Evolutionary conservation across 129 eudicot species (phyloP).

Genomic region (Tagetes erecta): DNA sequence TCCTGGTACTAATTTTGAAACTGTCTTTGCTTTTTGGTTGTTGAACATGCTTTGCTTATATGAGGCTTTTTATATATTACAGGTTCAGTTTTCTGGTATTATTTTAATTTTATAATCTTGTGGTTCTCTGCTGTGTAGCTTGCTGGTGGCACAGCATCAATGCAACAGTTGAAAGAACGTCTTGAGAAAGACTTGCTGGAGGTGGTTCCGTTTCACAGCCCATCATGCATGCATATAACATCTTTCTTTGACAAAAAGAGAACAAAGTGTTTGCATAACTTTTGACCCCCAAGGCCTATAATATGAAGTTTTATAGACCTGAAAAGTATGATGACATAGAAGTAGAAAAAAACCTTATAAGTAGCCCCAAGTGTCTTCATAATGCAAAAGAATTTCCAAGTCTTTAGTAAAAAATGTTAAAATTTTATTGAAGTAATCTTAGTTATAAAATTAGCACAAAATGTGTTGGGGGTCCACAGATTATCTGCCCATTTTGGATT

Average conservation of each 20-base stretch:
- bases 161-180: constrained; percentile 97
- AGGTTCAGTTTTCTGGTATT: constrained; percentile 9
- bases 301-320: background rate
- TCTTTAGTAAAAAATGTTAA: background rate
- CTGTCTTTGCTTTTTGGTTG: background rate
- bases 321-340: background rate
- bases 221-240: constrained; percentile 4
- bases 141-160: constrained; percentile 95
- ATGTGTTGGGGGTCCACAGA: background rate
- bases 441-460: background rate
- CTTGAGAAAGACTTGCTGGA: constrained; percentile 96
- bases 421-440: background rate
- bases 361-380: background rate
- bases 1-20: constrained; percentile 55
- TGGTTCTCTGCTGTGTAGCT: constrained; percentile 47
- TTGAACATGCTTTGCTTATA: background rate
- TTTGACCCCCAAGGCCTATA: background rate
- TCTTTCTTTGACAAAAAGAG: background rate
- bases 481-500: background rate
- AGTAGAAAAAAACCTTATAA: background rate
- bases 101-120: background rate
- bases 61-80: background rate
- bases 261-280: constrained; percentile 5
- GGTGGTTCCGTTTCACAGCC: constrained; percentile 44
- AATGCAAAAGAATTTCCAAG: background rate